Conservation (phyloP, 169 alveolate species). For the Plasmodium knowlesi region DNA sequence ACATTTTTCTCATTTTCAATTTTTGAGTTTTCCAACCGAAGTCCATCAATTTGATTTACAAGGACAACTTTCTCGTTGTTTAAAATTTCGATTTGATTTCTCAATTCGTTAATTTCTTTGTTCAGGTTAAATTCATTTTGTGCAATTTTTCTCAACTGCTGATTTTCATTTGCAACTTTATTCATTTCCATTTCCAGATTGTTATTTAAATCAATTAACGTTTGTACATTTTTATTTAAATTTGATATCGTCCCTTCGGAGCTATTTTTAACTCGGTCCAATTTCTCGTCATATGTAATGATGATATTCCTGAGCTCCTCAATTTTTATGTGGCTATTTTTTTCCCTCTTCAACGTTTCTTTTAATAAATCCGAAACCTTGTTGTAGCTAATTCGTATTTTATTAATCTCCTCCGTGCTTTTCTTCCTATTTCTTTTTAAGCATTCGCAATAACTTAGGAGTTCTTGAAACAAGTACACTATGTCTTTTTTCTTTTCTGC, state of each 20-base stretch:
- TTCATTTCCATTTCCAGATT: conserved; percentile 68
- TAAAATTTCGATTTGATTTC: conserved; percentile 60
- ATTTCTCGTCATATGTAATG: conserved; percentile 50
- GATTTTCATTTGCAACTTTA: conserved; percentile 51
- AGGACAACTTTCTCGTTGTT: conserved; percentile 40
- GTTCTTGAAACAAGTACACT: conserved; percentile 61
- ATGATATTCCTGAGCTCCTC: conserved; percentile 68
- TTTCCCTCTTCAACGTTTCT: conserved; percentile 63
- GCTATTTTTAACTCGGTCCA: conserved; percentile 54
- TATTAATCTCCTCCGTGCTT: conserved; percentile 50
- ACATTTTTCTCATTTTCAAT: conserved; percentile 74
- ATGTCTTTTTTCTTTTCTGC: conserved; percentile 50
- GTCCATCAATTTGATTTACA: conserved; percentile 43
- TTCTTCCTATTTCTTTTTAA: conserved; percentile 65
- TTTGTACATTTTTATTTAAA: conserved; percentile 67
- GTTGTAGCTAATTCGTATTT: conserved; percentile 57
- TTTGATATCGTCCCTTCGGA: conserved; percentile 73
- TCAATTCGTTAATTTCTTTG: conserved; percentile 58
- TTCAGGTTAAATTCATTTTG: conserved; percentile 38
- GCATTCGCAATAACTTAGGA: conserved; percentile 64
- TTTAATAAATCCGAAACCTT: conserved; percentile 61
- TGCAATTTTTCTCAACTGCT: conserved; percentile 37
- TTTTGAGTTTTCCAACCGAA: conserved; percentile 69
- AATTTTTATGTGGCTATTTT: conserved; percentile 65
- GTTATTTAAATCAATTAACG: conserved; percentile 53